phyloP scores from a whole-genome alignment of 2,329 filamentous ascomycete species.

The Fusarium newnesense region DNA sequence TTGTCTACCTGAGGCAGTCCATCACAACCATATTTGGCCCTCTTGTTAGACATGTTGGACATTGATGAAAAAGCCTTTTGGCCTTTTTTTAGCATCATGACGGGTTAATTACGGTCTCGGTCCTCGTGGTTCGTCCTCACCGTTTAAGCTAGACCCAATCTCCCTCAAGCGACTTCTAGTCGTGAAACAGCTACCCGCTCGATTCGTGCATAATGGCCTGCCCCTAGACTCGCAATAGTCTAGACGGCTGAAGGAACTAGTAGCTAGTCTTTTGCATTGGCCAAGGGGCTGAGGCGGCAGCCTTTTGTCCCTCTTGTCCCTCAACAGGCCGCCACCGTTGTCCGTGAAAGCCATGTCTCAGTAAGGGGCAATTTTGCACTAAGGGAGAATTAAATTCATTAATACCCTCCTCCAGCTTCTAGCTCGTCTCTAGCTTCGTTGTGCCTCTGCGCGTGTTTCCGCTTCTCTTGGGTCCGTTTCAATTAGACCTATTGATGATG shows the following conservation, averaged over 20 bases:
- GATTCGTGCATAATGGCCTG: neutral
- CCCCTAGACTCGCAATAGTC: slow-evolving; percentile 4
- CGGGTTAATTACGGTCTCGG: slow-evolving; percentile 36
- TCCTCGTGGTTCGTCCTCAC: slow-evolving; percentile 29
- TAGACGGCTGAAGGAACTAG: slow-evolving; percentile 4
- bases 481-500: slow-evolving; percentile 22
- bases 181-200: slow-evolving; percentile 37
- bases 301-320: neutral
- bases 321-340: neutral
- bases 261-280: neutral
- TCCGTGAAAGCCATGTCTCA: slow-evolving; percentile 19
- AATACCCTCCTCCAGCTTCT: slow-evolving; percentile 21
- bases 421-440: slow-evolving; percentile 22
- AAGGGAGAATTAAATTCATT: neutral
- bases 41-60: slow-evolving; percentile 9
- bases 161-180: neutral
- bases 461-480: neutral
- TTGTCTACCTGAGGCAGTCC: slow-evolving; percentile 15
- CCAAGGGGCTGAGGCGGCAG: slow-evolving; percentile 14
- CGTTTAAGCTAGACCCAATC: slow-evolving; percentile 33
- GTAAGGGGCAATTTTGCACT: slow-evolving; percentile 15
- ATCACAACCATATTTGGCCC: slow-evolving; percentile 3
- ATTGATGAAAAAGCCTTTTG: neutral
- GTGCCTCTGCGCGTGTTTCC: slow-evolving; percentile 34
- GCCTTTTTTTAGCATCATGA: slow-evolving; percentile 39